Evolutionary conservation across 164 flowering plant genomes (phyloP), one percentile per base, ranked within the genome.

Genomic region (Vitis amurensis): DNA sequence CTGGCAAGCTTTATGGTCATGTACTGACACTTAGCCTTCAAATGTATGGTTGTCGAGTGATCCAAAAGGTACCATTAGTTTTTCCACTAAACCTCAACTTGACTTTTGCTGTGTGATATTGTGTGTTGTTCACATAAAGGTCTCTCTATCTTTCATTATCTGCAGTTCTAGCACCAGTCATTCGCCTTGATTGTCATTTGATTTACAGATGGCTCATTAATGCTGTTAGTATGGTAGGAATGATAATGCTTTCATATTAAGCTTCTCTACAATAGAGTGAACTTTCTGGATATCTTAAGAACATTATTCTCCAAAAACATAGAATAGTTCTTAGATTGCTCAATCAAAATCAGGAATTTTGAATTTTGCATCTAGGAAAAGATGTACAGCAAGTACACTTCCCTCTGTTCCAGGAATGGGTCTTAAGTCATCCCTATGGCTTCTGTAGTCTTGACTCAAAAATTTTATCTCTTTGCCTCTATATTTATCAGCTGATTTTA

Each of bases 11-110:
- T 27, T 71, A 74, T 63, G 89, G 92, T 50, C 86, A 90, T 77
- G 93, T 90, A 14, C 71, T 90, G 74, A 75, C 93, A 2, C 92
- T 90, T 44, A 92, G 97, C 76, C 92, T 90, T 74, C 93, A 90
- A 74, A 90, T 92, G 95, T 90, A 92, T 85, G 97, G 95, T 53
- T 92, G 97, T 62, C 88, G 95, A 44, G 95, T 90, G 50, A 89
- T 92, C 66, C 95, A 92, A 78, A 92, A 92, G 97, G 97, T 92
- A 81, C 9, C 11, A 63, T 9, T 47, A 47, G 11, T 19, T 37
- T 74, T 68, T 2, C 2, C 3, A 2, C 9, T n/a, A 5, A 16
- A 29, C 10, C 17, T 29, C 5, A n/a, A 29, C 10, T 47, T 6
- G 2, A 12, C 11, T 60, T 50, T 67, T 61, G 50, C 8, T 48